Base-by-base conservation (phyloP, 345 rosid species). In the Firmiana major region DNA sequence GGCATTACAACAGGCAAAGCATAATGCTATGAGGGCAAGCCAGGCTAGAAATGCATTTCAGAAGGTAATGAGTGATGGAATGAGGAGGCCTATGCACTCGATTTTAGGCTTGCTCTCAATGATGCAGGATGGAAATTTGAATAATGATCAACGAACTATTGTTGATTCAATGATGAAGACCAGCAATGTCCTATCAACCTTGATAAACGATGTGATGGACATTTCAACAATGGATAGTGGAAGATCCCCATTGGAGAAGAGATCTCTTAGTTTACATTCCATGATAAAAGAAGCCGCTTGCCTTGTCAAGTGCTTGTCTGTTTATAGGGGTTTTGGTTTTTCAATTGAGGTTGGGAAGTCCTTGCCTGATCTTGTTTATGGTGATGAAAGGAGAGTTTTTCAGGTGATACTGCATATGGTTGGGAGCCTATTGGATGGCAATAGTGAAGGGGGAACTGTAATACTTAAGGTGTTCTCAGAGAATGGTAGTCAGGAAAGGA, bases 21-120 rank as follows among this genome's bases (percentile, higher is more conserved):
- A 81, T 70, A 88, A 91, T 21, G 98, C 97, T 6, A 80, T 92
- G 90, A 93, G 92, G 87, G 99, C 99, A 5, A 96, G 91, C 79
- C 89, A 89, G 54, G 97, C 97, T 1, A 92, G 98, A 82, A 86
- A 76, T 67, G 86, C 88, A 2, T 90, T 96, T 74, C 97, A 91
- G 84, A 96, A 91, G 82, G 94, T 89, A 7, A 96, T 96, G 97
- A 92, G 91, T 53, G 90, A 93, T 81, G 97, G 97, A 28, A 85
- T 96, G 97, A 96, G 90, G 85, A 87, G 89, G 80, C 99, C 99
- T 5, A 90, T 93, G 98, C 97, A 92, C 75, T 90, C 98, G 0
- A 79, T 93, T 72, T 84, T 86, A 38, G 97, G 99, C 1, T 79
- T 96, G 80, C 83, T 96, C 54, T 96, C 99, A 4, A 77, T 96